These are phyloP conservation scores for Penicillium janthinellum DNA, from an alignment of 2,329 filamentous ascomycete species.

Conservation along the genomic window DNA sequence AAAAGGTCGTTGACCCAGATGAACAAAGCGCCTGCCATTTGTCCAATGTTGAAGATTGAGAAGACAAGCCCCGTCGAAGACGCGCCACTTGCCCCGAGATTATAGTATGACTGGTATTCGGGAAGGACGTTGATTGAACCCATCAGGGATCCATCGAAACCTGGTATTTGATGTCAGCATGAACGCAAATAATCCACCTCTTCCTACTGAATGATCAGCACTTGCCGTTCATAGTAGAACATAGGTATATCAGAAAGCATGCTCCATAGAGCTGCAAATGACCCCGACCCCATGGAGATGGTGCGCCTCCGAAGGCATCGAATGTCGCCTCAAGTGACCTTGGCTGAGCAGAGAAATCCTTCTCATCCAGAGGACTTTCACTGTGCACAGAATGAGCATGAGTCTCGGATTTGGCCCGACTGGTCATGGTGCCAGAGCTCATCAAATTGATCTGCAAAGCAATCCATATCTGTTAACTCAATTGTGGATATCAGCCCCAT, in stretches of 20 bases:
- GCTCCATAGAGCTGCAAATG: not conserved
- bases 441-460: not conserved
- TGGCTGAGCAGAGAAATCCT: not conserved
- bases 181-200: not conserved
- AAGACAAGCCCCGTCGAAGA: not conserved
- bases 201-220: not conserved
- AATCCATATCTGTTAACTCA: not conserved
- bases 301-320: not conserved
- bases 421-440: not conserved
- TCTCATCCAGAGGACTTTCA: not conserved
- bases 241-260: not conserved
- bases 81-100: not conserved
- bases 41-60: not conserved
- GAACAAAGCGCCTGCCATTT: not conserved
- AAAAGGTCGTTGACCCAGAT: not conserved
- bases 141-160: not conserved
- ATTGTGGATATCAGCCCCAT: not conserved
- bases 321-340: not conserved
- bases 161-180: not conserved
- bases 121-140: not conserved
- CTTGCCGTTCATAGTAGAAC: not conserved
- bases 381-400: not conserved
- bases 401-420: not conserved
- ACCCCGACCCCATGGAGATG: not conserved
- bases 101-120: not conserved